phyloP scores from a whole-genome alignment of 139 green algal genomes.

The Zygnema cylindricum region DNA sequence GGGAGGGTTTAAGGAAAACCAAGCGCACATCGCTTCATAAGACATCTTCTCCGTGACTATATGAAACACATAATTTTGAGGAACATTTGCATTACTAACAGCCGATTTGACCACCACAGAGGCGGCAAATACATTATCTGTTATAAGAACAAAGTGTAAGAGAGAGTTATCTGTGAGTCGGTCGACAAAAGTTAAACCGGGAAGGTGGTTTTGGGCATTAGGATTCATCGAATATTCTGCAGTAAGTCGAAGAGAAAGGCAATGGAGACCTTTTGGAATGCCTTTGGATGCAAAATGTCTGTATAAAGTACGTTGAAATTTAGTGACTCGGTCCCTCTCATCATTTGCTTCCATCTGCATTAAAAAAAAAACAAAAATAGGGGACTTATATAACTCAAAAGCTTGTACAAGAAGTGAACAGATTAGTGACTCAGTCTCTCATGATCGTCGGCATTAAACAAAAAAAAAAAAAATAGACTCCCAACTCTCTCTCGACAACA shows the following conservation, averaged over 20 bases:
- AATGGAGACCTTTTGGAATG: constrained; percentile 49
- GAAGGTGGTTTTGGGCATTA: constrained; percentile 24
- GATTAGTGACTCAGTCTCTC: no score
- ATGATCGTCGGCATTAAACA: no score
- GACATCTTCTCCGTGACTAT: constrained; percentile 57
- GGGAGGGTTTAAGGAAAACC: constrained; percentile 50
- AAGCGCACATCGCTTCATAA: constrained; percentile 41
- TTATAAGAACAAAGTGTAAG: constrained; percentile 49
- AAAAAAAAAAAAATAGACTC: no score
- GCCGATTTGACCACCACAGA: constrained; percentile 41
- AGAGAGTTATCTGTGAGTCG: constrained; percentile 30
- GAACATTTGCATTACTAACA: constrained; percentile 43
- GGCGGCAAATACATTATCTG: constrained; percentile 55
- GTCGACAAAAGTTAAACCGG: neutral
- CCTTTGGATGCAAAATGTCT: constrained; percentile 51
- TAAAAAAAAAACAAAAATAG: constrained; percentile 14
- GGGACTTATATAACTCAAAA: neutral
- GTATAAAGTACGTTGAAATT: constrained; percentile 41
- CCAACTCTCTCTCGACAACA: no score
- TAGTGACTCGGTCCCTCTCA: constrained; percentile 30
- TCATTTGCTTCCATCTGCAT: constrained; percentile 41
- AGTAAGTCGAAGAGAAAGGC: constrained; percentile 35
- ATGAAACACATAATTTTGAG: constrained; percentile 48
- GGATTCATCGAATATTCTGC: constrained; percentile 29
- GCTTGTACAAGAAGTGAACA: no score